Percentiles rank a stretch among this genome's conserved stretches.
phyloP scores from a whole-genome alignment of 345 rosid species.

The Kandelia obovata region DNA sequence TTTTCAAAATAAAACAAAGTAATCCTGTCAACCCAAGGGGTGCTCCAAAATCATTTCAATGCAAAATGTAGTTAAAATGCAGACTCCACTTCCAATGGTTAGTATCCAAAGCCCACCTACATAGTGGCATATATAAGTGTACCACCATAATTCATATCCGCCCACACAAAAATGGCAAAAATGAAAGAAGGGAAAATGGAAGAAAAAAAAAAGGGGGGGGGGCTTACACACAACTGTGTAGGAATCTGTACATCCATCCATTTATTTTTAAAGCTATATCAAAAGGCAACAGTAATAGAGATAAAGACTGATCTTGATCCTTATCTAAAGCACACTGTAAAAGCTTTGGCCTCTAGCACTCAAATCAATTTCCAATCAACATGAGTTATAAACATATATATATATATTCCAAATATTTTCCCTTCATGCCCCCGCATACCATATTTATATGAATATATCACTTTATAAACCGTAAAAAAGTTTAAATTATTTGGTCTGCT shows the following conservation, averaged over 20 bases:
- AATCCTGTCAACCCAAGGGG: neutral
- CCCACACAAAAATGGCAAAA: too few relatives aligned
- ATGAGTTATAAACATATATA: too few relatives aligned
- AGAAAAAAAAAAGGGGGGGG: too few relatives aligned
- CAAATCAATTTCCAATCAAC: too few relatives aligned
- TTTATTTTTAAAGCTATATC: neutral
- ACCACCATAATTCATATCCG: neutral
- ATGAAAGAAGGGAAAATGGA: too few relatives aligned
- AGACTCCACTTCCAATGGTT: neutral
- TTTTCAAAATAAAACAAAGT: neutral
- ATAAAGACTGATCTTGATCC: neutral
- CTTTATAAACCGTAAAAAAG: too few relatives aligned
- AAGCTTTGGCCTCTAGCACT: too few relatives aligned
- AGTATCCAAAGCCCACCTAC: neutral
- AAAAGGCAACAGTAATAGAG: neutral
- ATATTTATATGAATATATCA: too few relatives aligned
- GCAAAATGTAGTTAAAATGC: neutral
- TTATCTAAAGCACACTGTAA: neutral
- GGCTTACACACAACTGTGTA: neutral
- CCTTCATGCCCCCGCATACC: too few relatives aligned
- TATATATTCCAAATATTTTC: too few relatives aligned
- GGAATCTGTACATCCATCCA: neutral
- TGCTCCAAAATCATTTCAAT: neutral
- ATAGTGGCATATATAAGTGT: neutral
- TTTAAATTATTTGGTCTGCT: too few relatives aligned